Evolutionary conservation across 192 early-diverging fungal species (phyloP), one percentile per base, ranked within the genome.

Genomic region (Podila epigama): DNA sequence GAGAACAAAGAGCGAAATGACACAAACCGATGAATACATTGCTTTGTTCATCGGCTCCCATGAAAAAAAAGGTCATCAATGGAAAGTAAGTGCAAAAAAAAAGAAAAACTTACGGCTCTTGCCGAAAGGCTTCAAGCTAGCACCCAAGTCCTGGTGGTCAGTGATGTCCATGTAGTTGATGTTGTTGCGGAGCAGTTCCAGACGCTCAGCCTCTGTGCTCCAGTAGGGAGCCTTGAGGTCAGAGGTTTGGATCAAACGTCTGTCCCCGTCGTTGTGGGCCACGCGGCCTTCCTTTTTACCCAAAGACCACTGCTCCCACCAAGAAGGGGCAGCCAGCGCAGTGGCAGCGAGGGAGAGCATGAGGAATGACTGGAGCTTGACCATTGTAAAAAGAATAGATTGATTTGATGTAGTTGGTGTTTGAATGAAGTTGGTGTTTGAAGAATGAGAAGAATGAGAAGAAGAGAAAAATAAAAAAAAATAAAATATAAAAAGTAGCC

Each of bases 131-230:
- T 57, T 28, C 42, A 54, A 57, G 39, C 58, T 18, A 25, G 66
- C 48, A 22, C 83, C 84, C 13, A 88, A 68, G 32, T 85, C 85
- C 59, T 81, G 75, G 48, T 84, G 70, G 67, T 96, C 94, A 31
- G 96, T 98, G 40, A 96, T 86, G 71, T 98, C 96, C 85, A 97
- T 94, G 71, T 92, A 98, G 25, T 86, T 80, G 53, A 89, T 85
- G 32, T 87, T 85, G 12, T 80, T 75, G 18, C 91, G 87, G 56
- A 90, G 82, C 58, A 98, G 87, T 4, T 69, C 82, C 28, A 90
- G 53, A 50, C 94, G 91, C 64, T 95, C 84, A 12, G 70, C 66
- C 18, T 88, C 67, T 11, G 66, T 65, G 80, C 91, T 86, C 87
- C 87, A 92, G 51, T 75, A 81, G 36, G 90, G 78, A 25, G 71